A percentile compares a stretch with the other conserved stretches of the same genome.
Evolutionary conservation across 2,329 filamentous ascomycete species (phyloP).

Genomic region (Penicillium glabrum): DNA sequence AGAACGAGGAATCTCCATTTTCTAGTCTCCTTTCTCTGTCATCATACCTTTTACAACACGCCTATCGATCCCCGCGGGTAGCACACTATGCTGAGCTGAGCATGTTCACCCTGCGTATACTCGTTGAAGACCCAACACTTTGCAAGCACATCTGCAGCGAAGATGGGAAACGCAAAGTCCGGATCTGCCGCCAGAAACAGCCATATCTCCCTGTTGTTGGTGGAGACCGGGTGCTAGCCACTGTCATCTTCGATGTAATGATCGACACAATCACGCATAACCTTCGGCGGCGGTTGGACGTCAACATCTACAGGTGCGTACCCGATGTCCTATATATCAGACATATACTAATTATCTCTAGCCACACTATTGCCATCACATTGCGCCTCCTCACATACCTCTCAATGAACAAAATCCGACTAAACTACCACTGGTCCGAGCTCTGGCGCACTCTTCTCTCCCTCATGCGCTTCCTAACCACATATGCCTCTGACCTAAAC

Average conservation of each 20-base stretch:
- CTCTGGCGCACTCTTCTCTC: constrained; percentile 87
- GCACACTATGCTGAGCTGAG: constrained; percentile 82
- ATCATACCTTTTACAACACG: constrained; percentile 92
- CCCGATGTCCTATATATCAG: not conserved
- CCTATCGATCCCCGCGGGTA: constrained; percentile 76
- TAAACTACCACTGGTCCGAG: constrained; percentile 92
- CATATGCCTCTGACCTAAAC: constrained; percentile 77
- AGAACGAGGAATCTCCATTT: constrained; percentile 69
- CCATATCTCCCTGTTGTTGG: constrained; percentile 77
- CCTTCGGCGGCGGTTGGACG: constrained; percentile 78
- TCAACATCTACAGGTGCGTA: constrained; percentile 71
- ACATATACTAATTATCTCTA: constrained; percentile 21
- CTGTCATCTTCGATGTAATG: constrained; percentile 79
- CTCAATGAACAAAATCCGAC: constrained; percentile 74
- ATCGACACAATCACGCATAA: constrained; percentile 95
- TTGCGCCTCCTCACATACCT: constrained; percentile 81
- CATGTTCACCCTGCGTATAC: constrained; percentile 78
- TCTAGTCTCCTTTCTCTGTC: constrained; percentile 81
- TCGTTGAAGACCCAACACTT: constrained; percentile 80
- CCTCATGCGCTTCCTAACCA: constrained; percentile 85
- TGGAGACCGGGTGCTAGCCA: constrained; percentile 70
- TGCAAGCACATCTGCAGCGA: constrained; percentile 83
- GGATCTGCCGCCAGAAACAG: constrained; percentile 84
- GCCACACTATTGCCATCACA: constrained; percentile 75
- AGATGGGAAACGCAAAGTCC: constrained; percentile 70